Percentiles rank a stretch among this genome's conserved stretches.
These are phyloP conservation scores for Nemania abortiva DNA, from an alignment of 2,329 filamentous ascomycete genomes.

Conservation along the genomic window DNA sequence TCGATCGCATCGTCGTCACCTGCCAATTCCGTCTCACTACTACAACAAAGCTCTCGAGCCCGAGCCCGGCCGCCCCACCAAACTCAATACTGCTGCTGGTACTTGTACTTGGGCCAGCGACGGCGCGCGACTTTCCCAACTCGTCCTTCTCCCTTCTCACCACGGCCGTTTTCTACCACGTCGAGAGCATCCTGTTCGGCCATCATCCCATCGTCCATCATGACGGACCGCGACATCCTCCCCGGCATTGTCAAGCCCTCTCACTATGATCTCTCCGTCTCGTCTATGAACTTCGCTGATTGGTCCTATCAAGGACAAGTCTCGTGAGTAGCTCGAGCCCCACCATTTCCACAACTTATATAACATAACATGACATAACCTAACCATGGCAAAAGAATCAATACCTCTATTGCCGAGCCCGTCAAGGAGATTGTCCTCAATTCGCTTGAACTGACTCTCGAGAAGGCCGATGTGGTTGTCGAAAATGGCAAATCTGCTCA, in stretches of 20 bases:
- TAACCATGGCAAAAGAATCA: conserved; percentile 66
- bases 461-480: conserved; percentile 70
- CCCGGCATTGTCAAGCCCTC: conserved; percentile 78
- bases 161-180: conserved; percentile 46
- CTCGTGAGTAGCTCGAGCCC: conserved; percentile 56
- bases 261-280: conserved; percentile 87
- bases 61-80: conserved; percentile 26
- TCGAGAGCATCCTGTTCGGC: conserved; percentile 45
- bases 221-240: conserved; percentile 72
- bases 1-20: conserved; percentile 42
- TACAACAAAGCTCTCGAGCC: conserved; percentile 8
- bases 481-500: conserved; percentile 69
- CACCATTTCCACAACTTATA: background rate
- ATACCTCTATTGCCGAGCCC: conserved; percentile 76
- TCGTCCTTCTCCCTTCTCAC: conserved; percentile 29
- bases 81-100: no score
- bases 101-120: conserved; percentile 7
- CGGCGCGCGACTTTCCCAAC: conserved; percentile 30
- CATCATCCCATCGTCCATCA: conserved; percentile 55
- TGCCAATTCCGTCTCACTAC: conserved; percentile 44
- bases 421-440: conserved; percentile 87
- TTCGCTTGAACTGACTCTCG: conserved; percentile 83
- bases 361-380: conserved; percentile 14
- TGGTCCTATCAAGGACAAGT: conserved; percentile 88
- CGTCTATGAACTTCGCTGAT: conserved; percentile 79